Percentiles rank a stretch among this genome's conserved stretches.
These are phyloP conservation scores for Mycena filopes DNA, from an alignment of 768 basidiomycete species.

Conservation along the genomic window DNA sequence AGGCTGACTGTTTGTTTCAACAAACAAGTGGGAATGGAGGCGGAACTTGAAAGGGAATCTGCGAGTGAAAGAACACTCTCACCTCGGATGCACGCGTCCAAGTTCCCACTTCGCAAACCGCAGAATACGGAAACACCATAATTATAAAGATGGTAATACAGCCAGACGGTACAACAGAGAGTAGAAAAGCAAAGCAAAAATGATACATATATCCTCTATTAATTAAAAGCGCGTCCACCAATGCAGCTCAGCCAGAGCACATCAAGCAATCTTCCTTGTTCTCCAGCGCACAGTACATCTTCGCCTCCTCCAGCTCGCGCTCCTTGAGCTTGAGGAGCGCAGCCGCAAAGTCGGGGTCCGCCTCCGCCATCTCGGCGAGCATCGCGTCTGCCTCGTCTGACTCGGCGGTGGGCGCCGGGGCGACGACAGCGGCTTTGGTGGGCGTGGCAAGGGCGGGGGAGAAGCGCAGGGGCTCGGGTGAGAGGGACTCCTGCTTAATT, in stretches of 20 bases:
- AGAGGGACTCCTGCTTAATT: constrained; percentile 41
- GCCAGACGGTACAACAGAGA: constrained; percentile 16
- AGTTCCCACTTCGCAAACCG: too few species aligned
- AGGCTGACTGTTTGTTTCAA: too few species aligned
- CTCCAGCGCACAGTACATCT: constrained; percentile 85
- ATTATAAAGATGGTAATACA: not conserved
- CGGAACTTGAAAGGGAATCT: too few species aligned
- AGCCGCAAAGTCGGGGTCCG: constrained; percentile 79
- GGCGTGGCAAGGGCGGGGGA: constrained; percentile 31
- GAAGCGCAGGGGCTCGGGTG: constrained; percentile 26
- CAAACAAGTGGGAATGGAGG: too few species aligned
- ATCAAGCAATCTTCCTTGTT: constrained; percentile 95
- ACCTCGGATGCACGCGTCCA: too few species aligned
- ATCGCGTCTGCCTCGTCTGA: constrained; percentile 64
- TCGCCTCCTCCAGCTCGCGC: constrained; percentile 82
- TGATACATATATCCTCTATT: constrained; percentile 65
- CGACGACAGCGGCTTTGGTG: constrained; percentile 32
- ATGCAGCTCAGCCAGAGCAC: constrained; percentile 74
- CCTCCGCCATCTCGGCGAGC: constrained; percentile 63
- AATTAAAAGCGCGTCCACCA: not conserved
- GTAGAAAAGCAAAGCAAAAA: constrained; percentile 2
- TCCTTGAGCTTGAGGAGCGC: constrained; percentile 77
- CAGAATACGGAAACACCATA: too few species aligned
- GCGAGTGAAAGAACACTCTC: too few species aligned
- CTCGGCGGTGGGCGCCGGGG: constrained; percentile 34